phyloP scores from a whole-genome alignment of 2,329 filamentous ascomycete genomes.

The Colletotrichum sublineola region DNA sequence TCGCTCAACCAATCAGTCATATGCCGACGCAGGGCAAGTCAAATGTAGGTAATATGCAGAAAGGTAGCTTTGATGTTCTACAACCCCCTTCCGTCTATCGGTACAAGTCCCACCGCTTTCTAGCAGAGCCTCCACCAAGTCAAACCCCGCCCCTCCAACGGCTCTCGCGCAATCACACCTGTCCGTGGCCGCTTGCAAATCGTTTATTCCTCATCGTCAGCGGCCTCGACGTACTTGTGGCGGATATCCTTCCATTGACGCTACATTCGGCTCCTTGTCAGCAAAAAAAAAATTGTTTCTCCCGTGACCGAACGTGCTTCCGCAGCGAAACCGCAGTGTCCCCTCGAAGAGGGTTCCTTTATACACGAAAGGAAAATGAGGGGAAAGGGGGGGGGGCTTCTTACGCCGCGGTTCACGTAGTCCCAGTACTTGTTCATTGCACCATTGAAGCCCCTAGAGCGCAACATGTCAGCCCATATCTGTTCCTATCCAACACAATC shows the following conservation, averaged over 20 bases:
- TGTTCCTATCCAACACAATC: neutral
- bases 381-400: conserved; percentile 53
- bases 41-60: conserved; percentile 38
- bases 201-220: conserved; percentile 71
- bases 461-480: conserved; percentile 26
- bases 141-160: conserved; percentile 9
- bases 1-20: neutral
- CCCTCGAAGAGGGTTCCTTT: neutral
- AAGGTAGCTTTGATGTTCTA: conserved; percentile 43
- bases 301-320: neutral
- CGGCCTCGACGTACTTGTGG: conserved; percentile 82
- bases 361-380: neutral
- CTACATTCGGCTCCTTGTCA: conserved; percentile 62
- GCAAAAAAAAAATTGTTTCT: conserved; percentile 44
- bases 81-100: conserved; percentile 43
- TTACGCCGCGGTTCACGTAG: conserved; percentile 89
- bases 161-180: conserved; percentile 2
- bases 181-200: conserved; percentile 31
- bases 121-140: conserved; percentile 14
- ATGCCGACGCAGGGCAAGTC: neutral
- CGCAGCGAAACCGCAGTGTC: neutral
- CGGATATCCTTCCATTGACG: conserved; percentile 99
- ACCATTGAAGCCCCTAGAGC: conserved; percentile 82
- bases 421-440: conserved; percentile 91
- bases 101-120: conserved; percentile 37